Conservation (phyloP, 164 flowering plant genomes). For the Brasenia schreberi region DNA sequence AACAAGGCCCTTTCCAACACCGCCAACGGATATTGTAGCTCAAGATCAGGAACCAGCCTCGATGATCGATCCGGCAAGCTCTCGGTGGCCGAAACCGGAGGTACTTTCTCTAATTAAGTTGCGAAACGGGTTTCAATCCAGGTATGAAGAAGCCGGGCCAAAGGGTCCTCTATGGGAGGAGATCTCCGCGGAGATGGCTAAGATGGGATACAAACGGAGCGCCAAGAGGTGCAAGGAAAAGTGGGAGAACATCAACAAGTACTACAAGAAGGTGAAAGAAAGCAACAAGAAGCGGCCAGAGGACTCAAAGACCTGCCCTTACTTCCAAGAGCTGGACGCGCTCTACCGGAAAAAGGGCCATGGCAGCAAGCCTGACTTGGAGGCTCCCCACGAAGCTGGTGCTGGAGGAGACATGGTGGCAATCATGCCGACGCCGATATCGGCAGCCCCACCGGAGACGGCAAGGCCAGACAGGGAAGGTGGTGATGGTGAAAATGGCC, state of each 20-base stretch:
- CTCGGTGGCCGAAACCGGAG: conserved; percentile 60
- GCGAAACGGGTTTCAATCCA: conserved; percentile 38
- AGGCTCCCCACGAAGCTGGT: neutral
- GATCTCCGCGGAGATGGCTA: conserved; percentile 12
- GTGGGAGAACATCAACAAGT: conserved; percentile 76
- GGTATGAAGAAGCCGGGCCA: conserved; percentile 53
- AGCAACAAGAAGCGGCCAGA: conserved; percentile 62
- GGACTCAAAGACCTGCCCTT: conserved; percentile 63
- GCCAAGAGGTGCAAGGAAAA: conserved; percentile 66
- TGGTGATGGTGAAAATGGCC: neutral
- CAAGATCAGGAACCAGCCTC: neutral
- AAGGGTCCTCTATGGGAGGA: conserved; percentile 73
- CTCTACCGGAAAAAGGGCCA: conserved; percentile 27
- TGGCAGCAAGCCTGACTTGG: conserved; percentile 2
- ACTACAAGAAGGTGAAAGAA: conserved; percentile 62
- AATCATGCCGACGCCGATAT: conserved; percentile 8
- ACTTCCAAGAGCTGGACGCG: conserved; percentile 37
- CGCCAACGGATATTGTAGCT: neutral
- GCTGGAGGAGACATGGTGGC: conserved; percentile 4
- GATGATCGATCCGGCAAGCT: conserved; percentile 24
- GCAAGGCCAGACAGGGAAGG: neutral
- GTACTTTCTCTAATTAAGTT: conserved; percentile 44
- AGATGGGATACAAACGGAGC: conserved; percentile 3
- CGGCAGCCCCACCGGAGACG: conserved; percentile 4
- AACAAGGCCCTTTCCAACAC: neutral